Evolutionary conservation across 1,284 basidiomycete species (phyloP).

Genomic region (Blastosporella zonata): DNA sequence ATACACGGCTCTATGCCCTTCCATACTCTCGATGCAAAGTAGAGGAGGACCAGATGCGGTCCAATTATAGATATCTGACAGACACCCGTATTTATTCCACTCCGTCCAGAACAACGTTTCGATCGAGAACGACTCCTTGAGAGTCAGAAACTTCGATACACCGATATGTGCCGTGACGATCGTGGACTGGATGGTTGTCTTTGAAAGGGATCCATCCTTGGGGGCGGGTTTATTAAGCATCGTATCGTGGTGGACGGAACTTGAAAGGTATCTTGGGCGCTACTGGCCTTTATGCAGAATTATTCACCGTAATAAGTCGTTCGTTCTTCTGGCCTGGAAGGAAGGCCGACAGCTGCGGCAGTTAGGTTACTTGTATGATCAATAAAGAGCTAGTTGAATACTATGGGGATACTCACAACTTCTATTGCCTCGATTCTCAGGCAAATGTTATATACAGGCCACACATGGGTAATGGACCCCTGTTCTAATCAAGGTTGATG

Average conservation of each 20-base stretch:
- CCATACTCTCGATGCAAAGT: conserved; percentile 11
- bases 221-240: not conserved
- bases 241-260: not conserved
- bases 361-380: too few relatives aligned
- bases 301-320: too few relatives aligned
- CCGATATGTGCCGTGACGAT: conserved; percentile 3
- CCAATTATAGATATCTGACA: conserved; percentile 12
- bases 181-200: not conserved
- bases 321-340: not conserved
- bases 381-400: too few relatives aligned
- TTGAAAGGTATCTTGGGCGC: not conserved
- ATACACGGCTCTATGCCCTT: conserved; percentile 17
- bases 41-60: conserved; percentile 13
- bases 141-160: conserved; percentile 13
- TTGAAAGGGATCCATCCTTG: not conserved
- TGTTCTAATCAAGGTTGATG: not conserved
- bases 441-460: too few relatives aligned
- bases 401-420: too few relatives aligned
- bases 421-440: too few relatives aligned
- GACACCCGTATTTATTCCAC: conserved; percentile 13
- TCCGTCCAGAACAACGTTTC: conserved; percentile 5
- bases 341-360: too few relatives aligned
- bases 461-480: too few relatives aligned
- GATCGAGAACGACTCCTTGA: conserved; percentile 9
- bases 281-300: not conserved